Conservation (phyloP, 2,329 filamentous ascomycete species). For the Chaetomiaceae sp. region DNA sequence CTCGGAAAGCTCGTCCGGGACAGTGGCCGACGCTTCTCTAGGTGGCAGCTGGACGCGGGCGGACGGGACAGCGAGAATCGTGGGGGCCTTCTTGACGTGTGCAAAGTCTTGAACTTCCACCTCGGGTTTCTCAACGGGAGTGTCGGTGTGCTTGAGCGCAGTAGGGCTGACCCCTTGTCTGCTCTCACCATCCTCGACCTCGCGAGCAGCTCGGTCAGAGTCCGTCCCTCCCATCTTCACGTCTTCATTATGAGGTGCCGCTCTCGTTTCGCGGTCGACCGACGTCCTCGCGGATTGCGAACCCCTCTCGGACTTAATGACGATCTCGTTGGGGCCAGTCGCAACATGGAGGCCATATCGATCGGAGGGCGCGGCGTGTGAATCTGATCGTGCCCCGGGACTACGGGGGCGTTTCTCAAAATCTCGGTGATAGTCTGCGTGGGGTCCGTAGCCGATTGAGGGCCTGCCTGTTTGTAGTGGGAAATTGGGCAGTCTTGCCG, state of each 20-base stretch:
- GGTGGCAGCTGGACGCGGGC: slow-evolving; percentile 16
- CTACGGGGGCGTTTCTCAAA: slow-evolving; percentile 44
- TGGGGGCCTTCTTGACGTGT: slow-evolving; percentile 18
- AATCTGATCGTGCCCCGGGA: slow-evolving; percentile 46
- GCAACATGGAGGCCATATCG: slow-evolving; percentile 36
- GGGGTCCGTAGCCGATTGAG: slow-evolving; percentile 31
- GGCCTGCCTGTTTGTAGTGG: slow-evolving; percentile 35
- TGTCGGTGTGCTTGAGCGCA: slow-evolving; percentile 5
- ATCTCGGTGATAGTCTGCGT: slow-evolving; percentile 36
- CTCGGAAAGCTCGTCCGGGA: slow-evolving; percentile 42
- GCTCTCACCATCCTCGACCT: slow-evolving; percentile 3
- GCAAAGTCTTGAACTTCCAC: slow-evolving; percentile 17
- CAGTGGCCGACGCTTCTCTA: slow-evolving; percentile 6
- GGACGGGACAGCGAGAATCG: slow-evolving; percentile 10
- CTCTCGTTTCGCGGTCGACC: slow-evolving; percentile 27
- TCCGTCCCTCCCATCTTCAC: slow-evolving; percentile 20
- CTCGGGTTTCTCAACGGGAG: slow-evolving; percentile 11
- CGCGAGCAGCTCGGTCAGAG: slow-evolving; percentile 12
- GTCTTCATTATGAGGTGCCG: slow-evolving; percentile 17
- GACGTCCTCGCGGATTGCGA: slow-evolving; percentile 31
- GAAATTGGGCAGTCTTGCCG: slow-evolving; percentile 45
- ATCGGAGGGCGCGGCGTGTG: slow-evolving; percentile 28
- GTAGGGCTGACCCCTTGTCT: slow-evolving; percentile 10
- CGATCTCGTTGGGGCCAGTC: slow-evolving; percentile 43
- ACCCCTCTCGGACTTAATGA: slow-evolving; percentile 36